Percentiles rank a stretch among this genome's conserved stretches.
Conservation (phyloP, 208 protist genomes). For the Leishmania guyanensis region DNA sequence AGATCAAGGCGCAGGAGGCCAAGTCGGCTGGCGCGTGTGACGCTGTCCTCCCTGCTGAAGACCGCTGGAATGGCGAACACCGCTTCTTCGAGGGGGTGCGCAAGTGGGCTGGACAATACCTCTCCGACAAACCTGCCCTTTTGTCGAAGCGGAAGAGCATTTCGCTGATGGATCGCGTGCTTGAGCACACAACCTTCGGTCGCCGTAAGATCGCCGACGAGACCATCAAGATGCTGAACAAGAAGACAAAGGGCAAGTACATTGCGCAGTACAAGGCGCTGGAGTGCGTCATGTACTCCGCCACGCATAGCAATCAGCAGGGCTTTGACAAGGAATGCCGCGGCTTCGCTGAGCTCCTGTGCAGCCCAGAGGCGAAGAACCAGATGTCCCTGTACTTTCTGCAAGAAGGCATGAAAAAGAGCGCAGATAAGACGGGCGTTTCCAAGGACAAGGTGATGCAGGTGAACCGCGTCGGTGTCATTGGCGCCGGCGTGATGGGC, state of each 20-base stretch:
- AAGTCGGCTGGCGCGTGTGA: slow-evolving; percentile 79
- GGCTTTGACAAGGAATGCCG: slow-evolving; percentile 70
- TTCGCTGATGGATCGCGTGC: slow-evolving; percentile 49
- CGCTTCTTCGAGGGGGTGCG: slow-evolving; percentile 77
- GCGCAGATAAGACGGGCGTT: slow-evolving; percentile 76
- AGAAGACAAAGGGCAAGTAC: slow-evolving; percentile 93
- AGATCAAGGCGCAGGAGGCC: slow-evolving; percentile 71
- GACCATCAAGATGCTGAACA: slow-evolving; percentile 75
- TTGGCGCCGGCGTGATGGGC: slow-evolving; percentile 89
- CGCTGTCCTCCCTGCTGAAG: slow-evolving; percentile 46
- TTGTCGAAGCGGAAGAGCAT: slow-evolving; percentile 54
- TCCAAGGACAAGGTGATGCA: slow-evolving; percentile 56
- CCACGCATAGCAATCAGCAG: slow-evolving; percentile 55
- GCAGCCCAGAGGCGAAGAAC: slow-evolving; percentile 86
- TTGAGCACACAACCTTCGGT: slow-evolving; percentile 65
- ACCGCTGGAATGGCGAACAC: slow-evolving; percentile 67
- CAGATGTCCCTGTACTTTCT: slow-evolving; percentile 93
- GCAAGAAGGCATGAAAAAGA: slow-evolving; percentile 90
- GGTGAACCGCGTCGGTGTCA: slow-evolving; percentile 61
- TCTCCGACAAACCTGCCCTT: slow-evolving; percentile 58
- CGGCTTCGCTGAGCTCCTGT: slow-evolving; percentile 78
- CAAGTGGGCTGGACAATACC: slow-evolving; percentile 51
- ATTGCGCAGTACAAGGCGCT: slow-evolving; percentile 94
- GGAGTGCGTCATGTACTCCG: slow-evolving; percentile 82
- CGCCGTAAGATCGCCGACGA: slow-evolving; percentile 55